phyloP scores from a whole-genome alignment of 208 protist genomes.

The Trypanosoma scelopori region DNA sequence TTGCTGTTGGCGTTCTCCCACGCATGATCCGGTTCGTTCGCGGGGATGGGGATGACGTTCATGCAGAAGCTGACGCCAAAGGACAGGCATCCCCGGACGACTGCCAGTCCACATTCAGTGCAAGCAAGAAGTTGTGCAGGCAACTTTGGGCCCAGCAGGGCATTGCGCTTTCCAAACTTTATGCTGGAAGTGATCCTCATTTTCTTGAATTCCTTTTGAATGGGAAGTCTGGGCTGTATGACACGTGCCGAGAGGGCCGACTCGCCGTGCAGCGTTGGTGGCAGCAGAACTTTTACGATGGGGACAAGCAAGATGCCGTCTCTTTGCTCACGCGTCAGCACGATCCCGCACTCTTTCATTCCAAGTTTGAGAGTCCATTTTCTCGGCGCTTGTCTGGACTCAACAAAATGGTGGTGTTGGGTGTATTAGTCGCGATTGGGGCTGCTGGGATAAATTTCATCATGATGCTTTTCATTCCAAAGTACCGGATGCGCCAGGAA shows the following conservation, averaged over 20 bases:
- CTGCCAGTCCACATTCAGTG: background rate
- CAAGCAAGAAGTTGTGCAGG: constrained; percentile 21
- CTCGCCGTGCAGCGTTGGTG: constrained; percentile 66
- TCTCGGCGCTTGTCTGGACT: constrained; percentile 59
- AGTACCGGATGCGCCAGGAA: constrained; percentile 28
- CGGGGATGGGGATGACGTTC: background rate
- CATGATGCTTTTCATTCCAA: constrained; percentile 23
- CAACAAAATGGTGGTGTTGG: constrained; percentile 56
- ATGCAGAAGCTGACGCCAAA: background rate
- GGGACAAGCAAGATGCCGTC: constrained; percentile 75
- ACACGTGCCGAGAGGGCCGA: constrained; percentile 23
- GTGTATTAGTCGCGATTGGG: constrained; percentile 38
- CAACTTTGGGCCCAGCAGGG: constrained; percentile 60
- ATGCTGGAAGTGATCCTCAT: constrained; percentile 70
- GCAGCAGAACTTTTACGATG: constrained; percentile 83
- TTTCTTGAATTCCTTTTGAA: constrained; percentile 56
- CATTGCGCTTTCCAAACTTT: constrained; percentile 66
- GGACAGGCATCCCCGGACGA: background rate
- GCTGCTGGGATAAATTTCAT: constrained; percentile 42
- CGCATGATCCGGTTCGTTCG: constrained; percentile 54
- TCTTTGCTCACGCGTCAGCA: constrained; percentile 76
- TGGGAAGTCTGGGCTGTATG: constrained; percentile 13
- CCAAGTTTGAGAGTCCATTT: constrained; percentile 68
- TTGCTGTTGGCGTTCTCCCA: constrained; percentile 41
- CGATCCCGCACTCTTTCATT: constrained; percentile 47